Conservation (phyloP, 768 basidiomycete species). For the Boletus rex-veris region DNA sequence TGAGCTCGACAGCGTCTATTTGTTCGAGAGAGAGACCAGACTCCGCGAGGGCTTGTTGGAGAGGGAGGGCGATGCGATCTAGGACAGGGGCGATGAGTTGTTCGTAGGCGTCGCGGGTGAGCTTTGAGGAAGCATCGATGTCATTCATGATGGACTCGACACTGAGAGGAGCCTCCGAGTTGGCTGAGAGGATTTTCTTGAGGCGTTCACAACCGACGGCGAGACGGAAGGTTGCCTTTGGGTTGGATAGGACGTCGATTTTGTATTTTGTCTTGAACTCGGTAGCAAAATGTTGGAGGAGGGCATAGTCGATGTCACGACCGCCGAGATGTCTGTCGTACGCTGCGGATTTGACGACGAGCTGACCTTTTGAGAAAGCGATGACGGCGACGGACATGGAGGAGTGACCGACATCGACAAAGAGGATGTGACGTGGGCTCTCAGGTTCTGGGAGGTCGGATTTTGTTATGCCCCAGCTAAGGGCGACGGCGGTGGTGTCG, state of each 20-base stretch:
- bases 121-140: slow-evolving; percentile 83
- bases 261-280: slow-evolving; percentile 98
- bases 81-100: slow-evolving; percentile 71
- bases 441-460: slow-evolving; percentile 89
- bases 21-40: slow-evolving; percentile 81
- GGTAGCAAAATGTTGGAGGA: slow-evolving; percentile 82
- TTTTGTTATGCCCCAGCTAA: slow-evolving; percentile 99
- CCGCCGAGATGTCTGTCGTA: slow-evolving; percentile 95
- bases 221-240: slow-evolving; percentile 93
- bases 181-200: slow-evolving; percentile 96
- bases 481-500: slow-evolving; percentile 92
- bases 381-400: slow-evolving; percentile 83
- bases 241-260: slow-evolving; percentile 87
- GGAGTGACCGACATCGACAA: slow-evolving; percentile 95
- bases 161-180: slow-evolving; percentile 80
- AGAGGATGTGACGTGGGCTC: slow-evolving; percentile 80
- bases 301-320: slow-evolving; percentile 91
- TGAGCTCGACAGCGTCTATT: slow-evolving; percentile 87
- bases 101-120: slow-evolving; percentile 83
- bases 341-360: slow-evolving; percentile 81
- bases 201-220: slow-evolving; percentile 85
- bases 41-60: slow-evolving; percentile 75
- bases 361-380: slow-evolving; percentile 92
- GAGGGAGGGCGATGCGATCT: slow-evolving; percentile 68
- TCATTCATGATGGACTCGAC: slow-evolving; percentile 98